Evolutionary conservation across 176 grass and related monocot genomes (phyloP).

Genomic region (Melocanna baccifera): DNA sequence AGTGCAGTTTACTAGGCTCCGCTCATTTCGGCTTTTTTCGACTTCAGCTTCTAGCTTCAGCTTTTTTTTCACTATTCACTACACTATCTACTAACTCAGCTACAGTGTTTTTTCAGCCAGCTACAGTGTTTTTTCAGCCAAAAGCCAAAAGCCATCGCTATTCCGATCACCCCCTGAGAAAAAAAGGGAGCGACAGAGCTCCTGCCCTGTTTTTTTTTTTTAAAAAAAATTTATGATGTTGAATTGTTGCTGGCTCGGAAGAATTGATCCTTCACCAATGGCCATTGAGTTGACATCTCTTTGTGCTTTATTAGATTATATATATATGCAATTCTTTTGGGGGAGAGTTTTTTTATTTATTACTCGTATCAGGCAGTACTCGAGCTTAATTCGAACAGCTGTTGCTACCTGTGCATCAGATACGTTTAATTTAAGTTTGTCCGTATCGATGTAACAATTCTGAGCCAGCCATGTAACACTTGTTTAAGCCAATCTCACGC

Average conservation of each 20-base stretch:
- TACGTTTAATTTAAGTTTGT: background rate
- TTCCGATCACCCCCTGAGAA: too few species aligned
- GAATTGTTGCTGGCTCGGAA: background rate
- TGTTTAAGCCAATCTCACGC: too few species aligned
- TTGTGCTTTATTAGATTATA: background rate
- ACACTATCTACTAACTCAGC: too few species aligned
- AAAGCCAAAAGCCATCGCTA: too few species aligned
- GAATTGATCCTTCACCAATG: background rate
- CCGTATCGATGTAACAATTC: background rate
- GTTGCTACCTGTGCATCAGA: background rate
- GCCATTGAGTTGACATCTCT: background rate
- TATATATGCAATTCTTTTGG: background rate
- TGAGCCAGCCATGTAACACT: too few species aligned
- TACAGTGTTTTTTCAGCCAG: too few species aligned
- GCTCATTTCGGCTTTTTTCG: too few species aligned
- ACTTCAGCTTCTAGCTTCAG: too few species aligned
- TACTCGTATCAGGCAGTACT: background rate
- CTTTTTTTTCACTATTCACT: too few species aligned
- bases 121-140: too few species aligned
- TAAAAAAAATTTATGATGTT: too few species aligned
- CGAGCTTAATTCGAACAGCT: background rate
- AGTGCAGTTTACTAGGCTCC: background rate
- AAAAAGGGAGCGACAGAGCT: background rate
- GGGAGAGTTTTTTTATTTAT: background rate
- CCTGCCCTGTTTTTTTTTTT: too few species aligned